Evolutionary conservation across 164 flowering plant genomes (phyloP).

Genomic region (Santalum album): DNA sequence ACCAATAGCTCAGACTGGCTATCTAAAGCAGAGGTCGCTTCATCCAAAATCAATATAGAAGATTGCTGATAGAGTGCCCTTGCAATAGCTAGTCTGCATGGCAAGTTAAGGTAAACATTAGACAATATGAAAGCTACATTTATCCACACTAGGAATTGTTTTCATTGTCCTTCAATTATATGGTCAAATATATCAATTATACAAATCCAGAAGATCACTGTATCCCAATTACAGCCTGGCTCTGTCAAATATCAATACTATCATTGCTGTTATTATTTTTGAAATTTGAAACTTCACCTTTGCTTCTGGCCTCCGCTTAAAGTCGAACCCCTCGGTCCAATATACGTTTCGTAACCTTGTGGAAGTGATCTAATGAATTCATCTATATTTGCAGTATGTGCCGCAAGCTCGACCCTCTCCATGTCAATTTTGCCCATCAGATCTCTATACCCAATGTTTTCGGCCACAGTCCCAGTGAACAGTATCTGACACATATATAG

Average conservation of each 20-base stretch:
- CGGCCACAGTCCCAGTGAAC: conserved; percentile 90
- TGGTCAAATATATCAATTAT: neutral
- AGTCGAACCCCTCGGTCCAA: conserved; percentile 83
- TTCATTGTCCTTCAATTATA: neutral
- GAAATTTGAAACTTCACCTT: conserved; percentile 34
- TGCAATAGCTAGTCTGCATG: conserved; percentile 88
- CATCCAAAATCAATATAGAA: conserved; percentile 84
- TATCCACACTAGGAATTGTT: neutral
- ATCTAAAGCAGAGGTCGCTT: conserved; percentile 98
- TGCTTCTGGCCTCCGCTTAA: conserved; percentile 98
- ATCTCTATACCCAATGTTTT: conserved; percentile 93
- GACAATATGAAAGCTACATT: neutral
- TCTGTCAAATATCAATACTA: neutral
- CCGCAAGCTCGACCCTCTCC: conserved; percentile 64
- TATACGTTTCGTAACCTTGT: conserved; percentile 52
- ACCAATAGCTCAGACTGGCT: conserved; percentile 80
- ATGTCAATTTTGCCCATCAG: conserved; percentile 55
- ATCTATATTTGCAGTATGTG: conserved; percentile 81
- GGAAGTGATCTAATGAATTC: conserved; percentile 74
- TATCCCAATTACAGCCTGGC: neutral
- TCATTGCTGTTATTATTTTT: neutral
- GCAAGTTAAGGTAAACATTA: neutral
- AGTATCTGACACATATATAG: conserved; percentile 43
- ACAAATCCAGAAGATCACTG: neutral
- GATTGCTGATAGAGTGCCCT: conserved; percentile 86